Percentiles rank a stretch among this genome's conserved stretches.
Conservation (phyloP, 1,139 yeast species). For the Protomyces arabidopsidicola region DNA sequence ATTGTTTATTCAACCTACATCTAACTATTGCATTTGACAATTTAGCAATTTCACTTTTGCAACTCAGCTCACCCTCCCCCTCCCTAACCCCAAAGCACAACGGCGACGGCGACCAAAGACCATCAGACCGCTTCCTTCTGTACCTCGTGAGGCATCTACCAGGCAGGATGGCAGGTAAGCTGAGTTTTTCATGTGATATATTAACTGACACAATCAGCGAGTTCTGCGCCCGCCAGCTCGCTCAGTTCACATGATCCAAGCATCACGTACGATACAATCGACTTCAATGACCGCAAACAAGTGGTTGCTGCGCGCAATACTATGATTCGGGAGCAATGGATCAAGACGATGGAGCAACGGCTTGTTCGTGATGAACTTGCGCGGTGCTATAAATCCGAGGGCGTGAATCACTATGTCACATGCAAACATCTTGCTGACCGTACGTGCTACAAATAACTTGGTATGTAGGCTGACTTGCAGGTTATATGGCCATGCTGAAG, state of each 20-base stretch:
- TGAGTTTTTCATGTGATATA: too few species aligned
- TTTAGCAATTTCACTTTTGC: too few species aligned
- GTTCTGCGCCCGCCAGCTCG: background rate
- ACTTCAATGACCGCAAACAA: slow-evolving; percentile 7
- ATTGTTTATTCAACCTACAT: too few species aligned
- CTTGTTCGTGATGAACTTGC: slow-evolving; percentile 33
- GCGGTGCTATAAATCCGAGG: slow-evolving; percentile 34
- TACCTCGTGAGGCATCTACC: too few species aligned
- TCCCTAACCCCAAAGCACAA: too few species aligned
- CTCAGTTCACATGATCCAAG: background rate
- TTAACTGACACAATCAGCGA: background rate
- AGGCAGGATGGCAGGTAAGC: too few species aligned
- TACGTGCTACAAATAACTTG: background rate
- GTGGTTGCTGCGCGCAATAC: slow-evolving; percentile 24
- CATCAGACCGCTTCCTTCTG: too few species aligned
- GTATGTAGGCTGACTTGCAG: background rate
- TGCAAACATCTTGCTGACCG: slow-evolving; percentile 34
- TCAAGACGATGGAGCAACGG: slow-evolving; percentile 32
- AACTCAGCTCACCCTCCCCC: too few species aligned
- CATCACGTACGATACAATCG: background rate
- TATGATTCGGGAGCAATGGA: slow-evolving; percentile 27
- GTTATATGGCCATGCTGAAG: slow-evolving; percentile 25
- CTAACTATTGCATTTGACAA: too few species aligned
- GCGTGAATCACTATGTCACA: slow-evolving; percentile 35
- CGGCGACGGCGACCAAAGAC: too few species aligned